These are phyloP conservation scores for Penicillium manginii DNA, from an alignment of 495 filamentous ascomycete species.

Conservation along the genomic window DNA sequence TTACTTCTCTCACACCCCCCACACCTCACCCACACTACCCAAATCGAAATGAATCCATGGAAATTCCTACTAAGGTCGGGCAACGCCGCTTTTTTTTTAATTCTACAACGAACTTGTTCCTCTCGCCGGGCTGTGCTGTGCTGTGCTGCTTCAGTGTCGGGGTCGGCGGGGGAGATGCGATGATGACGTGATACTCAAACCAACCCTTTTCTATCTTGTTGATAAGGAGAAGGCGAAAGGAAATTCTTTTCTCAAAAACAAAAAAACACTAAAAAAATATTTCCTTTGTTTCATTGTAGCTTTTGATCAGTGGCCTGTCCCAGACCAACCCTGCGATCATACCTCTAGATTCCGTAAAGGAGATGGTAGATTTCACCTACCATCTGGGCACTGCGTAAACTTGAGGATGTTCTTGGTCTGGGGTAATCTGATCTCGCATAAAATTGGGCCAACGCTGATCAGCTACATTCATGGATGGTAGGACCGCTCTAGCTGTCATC, in stretches of 20 bases:
- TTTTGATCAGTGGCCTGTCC: too few relatives aligned
- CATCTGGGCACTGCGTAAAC: too few relatives aligned
- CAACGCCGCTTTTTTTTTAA: slow-evolving; percentile 9
- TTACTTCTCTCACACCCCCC: neutral
- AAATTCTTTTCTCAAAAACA: slow-evolving; percentile 32
- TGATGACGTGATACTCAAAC: slow-evolving; percentile 41
- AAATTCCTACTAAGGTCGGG: slow-evolving; percentile 3
- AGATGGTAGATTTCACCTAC: too few relatives aligned
- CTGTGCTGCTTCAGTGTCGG: neutral
- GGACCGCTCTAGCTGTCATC: too few relatives aligned
- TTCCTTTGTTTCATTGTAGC: slow-evolving; percentile 2
- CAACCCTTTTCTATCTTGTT: slow-evolving; percentile 30
- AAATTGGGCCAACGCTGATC: too few relatives aligned
- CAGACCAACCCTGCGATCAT: too few relatives aligned
- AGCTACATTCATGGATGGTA: too few relatives aligned
- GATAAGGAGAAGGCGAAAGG: slow-evolving; percentile 40
- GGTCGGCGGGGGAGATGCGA: slow-evolving; percentile 35
- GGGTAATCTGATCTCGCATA: too few relatives aligned
- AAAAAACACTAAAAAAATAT: slow-evolving; percentile 18
- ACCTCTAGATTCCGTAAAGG: too few relatives aligned
- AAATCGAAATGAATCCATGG: slow-evolving; percentile 3
- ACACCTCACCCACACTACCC: neutral
- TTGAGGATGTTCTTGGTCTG: too few relatives aligned
- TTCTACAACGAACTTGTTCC: neutral
- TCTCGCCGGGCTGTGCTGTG: slow-evolving; percentile 27